Conservation (phyloP, 1,284 basidiomycete genomes). For the Schizopora paradoxa region DNA sequence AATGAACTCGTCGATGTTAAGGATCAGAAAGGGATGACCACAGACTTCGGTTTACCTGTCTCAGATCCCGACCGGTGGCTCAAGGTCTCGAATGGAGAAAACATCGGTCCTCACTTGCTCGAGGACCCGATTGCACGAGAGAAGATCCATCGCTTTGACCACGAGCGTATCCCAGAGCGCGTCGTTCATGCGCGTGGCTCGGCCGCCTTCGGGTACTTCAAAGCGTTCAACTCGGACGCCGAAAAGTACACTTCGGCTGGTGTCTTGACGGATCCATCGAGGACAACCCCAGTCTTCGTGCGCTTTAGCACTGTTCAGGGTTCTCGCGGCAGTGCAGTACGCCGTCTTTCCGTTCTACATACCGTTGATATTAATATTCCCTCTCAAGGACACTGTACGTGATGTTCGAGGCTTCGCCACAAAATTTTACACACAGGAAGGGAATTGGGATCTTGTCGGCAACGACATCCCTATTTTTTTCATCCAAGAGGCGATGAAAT, state of each 20-base stretch:
- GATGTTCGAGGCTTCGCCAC: slow-evolving; percentile 82
- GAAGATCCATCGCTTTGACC: slow-evolving; percentile 75
- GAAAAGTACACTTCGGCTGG: slow-evolving; percentile 60
- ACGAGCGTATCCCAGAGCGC: slow-evolving; percentile 78
- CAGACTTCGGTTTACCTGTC: slow-evolving; percentile 56
- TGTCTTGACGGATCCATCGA: slow-evolving; percentile 66
- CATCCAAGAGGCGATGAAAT: slow-evolving; percentile 81
- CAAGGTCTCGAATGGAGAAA: slow-evolving; percentile 39
- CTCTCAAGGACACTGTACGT: slow-evolving; percentile 63
- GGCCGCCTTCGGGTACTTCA: slow-evolving; percentile 79
- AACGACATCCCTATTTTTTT: slow-evolving; percentile 81
- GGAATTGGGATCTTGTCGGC: slow-evolving; percentile 81
- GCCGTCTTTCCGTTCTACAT: slow-evolving; percentile 19
- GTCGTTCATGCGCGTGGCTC: slow-evolving; percentile 74
- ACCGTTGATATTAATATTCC: slow-evolving; percentile 12
- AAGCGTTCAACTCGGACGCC: slow-evolving; percentile 57
- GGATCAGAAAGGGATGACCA: slow-evolving; percentile 42
- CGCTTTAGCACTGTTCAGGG: slow-evolving; percentile 83
- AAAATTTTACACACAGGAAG: slow-evolving; percentile 76
- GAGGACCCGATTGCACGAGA: slow-evolving; percentile 67
- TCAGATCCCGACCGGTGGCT: slow-evolving; percentile 66
- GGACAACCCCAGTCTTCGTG: slow-evolving; percentile 69
- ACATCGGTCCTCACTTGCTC: slow-evolving; percentile 50
- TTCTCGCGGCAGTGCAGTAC: slow-evolving; percentile 63
- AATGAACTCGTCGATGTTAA: slow-evolving; percentile 37